Base-by-base conservation (phyloP, 768 basidiomycete genomes). In the Phylloporus sp. region DNA sequence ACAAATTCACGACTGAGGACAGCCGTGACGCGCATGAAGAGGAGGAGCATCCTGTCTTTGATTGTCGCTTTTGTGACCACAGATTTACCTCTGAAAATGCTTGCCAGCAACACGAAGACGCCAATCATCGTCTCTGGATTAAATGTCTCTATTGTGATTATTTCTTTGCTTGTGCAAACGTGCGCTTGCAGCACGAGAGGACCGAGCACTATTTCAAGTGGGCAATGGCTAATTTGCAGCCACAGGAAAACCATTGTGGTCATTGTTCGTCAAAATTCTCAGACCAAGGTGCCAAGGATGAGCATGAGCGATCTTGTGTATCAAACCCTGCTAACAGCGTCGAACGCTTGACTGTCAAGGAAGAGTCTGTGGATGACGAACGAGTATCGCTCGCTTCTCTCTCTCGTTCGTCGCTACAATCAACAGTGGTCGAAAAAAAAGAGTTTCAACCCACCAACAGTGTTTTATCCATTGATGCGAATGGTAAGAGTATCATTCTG, bases 51-150 rank as follows among this genome's bases (percentile, higher is more conserved):
- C 31, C 15, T 13, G 15, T 41, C 3, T 32, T 11, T 28, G 39
- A 39, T 10, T 64, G 61, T 26, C 44, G 8, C 4, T 16, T 52
- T 23, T 65, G 63, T 23, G 24, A 51, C n/a, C 27, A 18, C 10
- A 11, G 26, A 12, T 56, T 62, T 38, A n/a, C 0, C 20, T 58
- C 60, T 5, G 12, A 23, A 4, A 24, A 35, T 2, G 50, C 40
- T 23, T 54, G 56, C 4, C 11, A 26, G 7, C 31, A 48, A 6
- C 66, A 69, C 13, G 51, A 56, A 34, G 12, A 23, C 4, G 39
- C 16, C 24, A 27, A 4, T 27, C 41, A 42, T 10, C 16, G 16
- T n/a, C n/a, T n/a, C n/a, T n/a, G n/a, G n/a, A n/a, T n/a, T 27
- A 18, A 16, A 16, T 58, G 59, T 27, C 5, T 6, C 16, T 15